phyloP scores from a whole-genome alignment of 345 rosid species.

The Fremontodendron californicum region DNA sequence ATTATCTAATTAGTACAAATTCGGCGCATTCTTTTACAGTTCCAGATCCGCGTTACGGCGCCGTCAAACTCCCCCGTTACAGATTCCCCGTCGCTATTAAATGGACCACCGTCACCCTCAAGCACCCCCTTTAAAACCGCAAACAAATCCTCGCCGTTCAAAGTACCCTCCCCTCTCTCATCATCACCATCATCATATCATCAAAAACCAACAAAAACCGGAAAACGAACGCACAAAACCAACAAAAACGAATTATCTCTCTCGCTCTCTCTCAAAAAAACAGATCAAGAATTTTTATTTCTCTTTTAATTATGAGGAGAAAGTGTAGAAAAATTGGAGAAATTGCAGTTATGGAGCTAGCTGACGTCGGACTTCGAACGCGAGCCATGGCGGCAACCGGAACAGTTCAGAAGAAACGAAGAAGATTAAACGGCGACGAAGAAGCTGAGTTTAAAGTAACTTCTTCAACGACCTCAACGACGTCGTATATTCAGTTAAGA shows the following conservation, averaged over 20 bases:
- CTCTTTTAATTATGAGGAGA: conserved; percentile 34
- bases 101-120: conserved; percentile 41
- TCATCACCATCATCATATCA: conserved; percentile 19
- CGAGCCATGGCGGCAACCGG: conserved; percentile 12
- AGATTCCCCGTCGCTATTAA: conserved; percentile 56
- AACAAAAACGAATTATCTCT: not conserved
- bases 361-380: conserved; percentile 32
- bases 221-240: conserved; percentile 1
- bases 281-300: not conserved
- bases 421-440: conserved; percentile 9
- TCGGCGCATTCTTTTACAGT: conserved; percentile 22
- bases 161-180: not conserved
- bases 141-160: conserved; percentile 42
- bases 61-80: conserved; percentile 71
- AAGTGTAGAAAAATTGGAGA: conserved; percentile 33
- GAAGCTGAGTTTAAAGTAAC: conserved; percentile 10
- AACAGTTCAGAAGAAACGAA: conserved; percentile 14
- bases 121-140: conserved; percentile 10
- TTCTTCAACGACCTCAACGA: conserved; percentile 11
- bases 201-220: conserved; percentile 8
- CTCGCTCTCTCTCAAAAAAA: not conserved
- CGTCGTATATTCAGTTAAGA: conserved; percentile 40
- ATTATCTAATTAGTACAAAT: conserved; percentile 8
- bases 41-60: conserved; percentile 56
- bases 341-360: conserved; percentile 28